Percentiles rank a stretch among this genome's conserved stretches.
Evolutionary conservation across 192 early-diverging fungal species (phyloP).

Genomic region (Coemansia nantahalensis): DNA sequence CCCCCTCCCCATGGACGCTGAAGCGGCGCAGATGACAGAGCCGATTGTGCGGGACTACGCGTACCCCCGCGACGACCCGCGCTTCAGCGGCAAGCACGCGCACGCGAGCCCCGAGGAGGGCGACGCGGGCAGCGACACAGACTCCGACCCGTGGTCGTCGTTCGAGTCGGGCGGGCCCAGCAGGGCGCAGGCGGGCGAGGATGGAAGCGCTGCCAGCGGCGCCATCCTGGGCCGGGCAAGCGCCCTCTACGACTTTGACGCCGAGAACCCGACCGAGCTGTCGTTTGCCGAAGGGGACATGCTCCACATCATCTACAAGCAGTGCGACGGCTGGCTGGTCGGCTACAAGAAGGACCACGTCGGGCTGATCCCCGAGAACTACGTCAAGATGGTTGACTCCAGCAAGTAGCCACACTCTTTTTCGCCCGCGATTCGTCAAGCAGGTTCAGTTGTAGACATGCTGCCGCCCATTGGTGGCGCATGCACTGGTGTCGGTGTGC

Average conservation of each 20-base stretch:
- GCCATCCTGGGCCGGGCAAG: constrained; percentile 34
- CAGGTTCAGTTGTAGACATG: too few species aligned
- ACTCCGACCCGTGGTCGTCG: constrained; percentile 35
- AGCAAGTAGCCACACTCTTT: neutral
- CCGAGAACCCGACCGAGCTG: constrained; percentile 67
- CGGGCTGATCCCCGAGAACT: constrained; percentile 76
- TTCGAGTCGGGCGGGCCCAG: constrained; percentile 40
- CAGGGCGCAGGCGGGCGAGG: constrained; percentile 6
- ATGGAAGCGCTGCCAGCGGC: constrained; percentile 4
- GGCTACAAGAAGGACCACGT: constrained; percentile 63
- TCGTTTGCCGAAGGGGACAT: constrained; percentile 63
- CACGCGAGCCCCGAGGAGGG: constrained; percentile 20
- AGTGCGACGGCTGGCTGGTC: constrained; percentile 74
- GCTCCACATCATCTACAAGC: constrained; percentile 67
- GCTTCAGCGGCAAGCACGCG: constrained; percentile 30
- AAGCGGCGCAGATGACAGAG: constrained; percentile 14
- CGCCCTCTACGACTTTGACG: constrained; percentile 75
- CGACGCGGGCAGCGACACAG: too few species aligned
- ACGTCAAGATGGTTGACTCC: constrained; percentile 58
- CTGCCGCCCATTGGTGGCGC: too few species aligned
- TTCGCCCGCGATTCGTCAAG: too few species aligned
- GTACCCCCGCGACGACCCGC: constrained; percentile 40
- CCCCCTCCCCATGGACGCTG: too few species aligned
- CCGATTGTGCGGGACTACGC: constrained; percentile 51
- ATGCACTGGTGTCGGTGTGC: too few species aligned